A percentile compares a stretch with the other conserved stretches of the same genome.
phyloP scores from a whole-genome alignment of 495 filamentous ascomycete species.

The Polyplosphaeria fusca region DNA sequence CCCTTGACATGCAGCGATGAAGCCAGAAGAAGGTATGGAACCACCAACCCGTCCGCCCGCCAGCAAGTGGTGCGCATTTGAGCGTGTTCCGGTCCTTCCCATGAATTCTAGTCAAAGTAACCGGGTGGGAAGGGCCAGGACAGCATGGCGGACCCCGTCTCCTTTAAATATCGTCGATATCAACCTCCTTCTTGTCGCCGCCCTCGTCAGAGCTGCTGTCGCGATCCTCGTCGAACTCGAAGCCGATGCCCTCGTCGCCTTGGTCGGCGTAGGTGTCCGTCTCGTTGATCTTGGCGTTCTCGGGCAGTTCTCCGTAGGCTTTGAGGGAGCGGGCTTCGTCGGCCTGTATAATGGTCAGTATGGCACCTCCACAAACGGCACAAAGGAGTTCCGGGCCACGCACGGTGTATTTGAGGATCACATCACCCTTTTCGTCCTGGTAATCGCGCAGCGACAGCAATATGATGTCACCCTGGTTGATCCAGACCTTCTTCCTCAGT shows the following conservation, averaged over 20 bases:
- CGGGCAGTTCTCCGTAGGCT: conserved; percentile 94
- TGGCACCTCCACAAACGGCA: too few relatives aligned
- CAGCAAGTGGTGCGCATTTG: conserved; percentile 29
- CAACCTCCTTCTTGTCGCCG: conserved; percentile 59
- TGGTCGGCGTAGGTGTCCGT: conserved; percentile 83
- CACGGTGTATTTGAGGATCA: conserved; percentile 98
- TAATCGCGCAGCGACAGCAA: conserved; percentile 95
- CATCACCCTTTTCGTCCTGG: conserved; percentile 98
- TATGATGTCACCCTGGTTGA: conserved; percentile 74
- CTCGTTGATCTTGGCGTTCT: conserved; percentile 99
- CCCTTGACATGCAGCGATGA: not conserved
- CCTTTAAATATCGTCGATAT: conserved; percentile 70
- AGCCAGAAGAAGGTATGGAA: not conserved
- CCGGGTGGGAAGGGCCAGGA: not conserved
- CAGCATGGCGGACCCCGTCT: conserved; percentile 30
- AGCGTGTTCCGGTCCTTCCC: conserved; percentile 13
- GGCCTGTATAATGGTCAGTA: too few relatives aligned
- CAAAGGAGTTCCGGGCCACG: too few relatives aligned
- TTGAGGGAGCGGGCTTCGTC: conserved; percentile 94
- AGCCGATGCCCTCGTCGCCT: conserved; percentile 74
- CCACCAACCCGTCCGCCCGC: conserved; percentile 29
- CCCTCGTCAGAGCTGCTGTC: conserved; percentile 36
- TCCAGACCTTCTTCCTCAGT: conserved; percentile 84
- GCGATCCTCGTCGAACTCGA: conserved; percentile 71
- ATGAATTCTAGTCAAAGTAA: not conserved